Evolutionary conservation across 2,329 filamentous ascomycete genomes (phyloP), one percentile per base, ranked within the genome.

Genomic region (Pseudogymnoascus sp.): DNA sequence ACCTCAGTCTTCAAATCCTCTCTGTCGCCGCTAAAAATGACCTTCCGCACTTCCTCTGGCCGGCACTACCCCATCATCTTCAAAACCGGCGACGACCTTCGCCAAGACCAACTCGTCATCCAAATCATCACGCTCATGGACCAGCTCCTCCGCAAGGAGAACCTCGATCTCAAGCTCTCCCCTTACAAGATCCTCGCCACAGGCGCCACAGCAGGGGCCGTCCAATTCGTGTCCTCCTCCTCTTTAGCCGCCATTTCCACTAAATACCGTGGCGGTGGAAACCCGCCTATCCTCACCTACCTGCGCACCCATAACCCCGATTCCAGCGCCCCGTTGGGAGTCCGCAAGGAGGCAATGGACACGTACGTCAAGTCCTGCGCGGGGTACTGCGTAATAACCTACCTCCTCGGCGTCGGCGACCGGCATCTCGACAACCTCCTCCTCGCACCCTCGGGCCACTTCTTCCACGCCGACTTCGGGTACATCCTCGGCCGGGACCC

Each of bases 71-170:
- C 93, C 8, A 89, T 99, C 65, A 88, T 97, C 60, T 99, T 99
- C 83, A 99, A 99, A 74, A 91, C 91, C 1, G 94, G 94, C 35
- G 94, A 99, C 71, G 94, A 99, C 71, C 79, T 99, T 59, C 89
- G 94, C 12, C 94, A 99, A 74, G 94, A 99, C 70, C 94, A 99
- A 71, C 83, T 99, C 2, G 93, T 99, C 35, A 95, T 99, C 60
- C 94, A 90, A 70, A 97, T 97, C 70, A 97, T 99, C 72, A 96
- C 91, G 0, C 81, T 99, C 14, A 99, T 99, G 94, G 94, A 99
- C 69, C 90, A 93, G 62, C 83, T 99, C 1, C 81, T 99, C 4
- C 90, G 90, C 63, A 97, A 97, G 70, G 94, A 99, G 71, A 97
- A 99, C 64, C 79, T 99, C 8, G 94, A 99, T 70, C 81, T 99